Conservation (phyloP, 371 early-diverging fungal species). For the Haplosporangium sp. region DNA sequence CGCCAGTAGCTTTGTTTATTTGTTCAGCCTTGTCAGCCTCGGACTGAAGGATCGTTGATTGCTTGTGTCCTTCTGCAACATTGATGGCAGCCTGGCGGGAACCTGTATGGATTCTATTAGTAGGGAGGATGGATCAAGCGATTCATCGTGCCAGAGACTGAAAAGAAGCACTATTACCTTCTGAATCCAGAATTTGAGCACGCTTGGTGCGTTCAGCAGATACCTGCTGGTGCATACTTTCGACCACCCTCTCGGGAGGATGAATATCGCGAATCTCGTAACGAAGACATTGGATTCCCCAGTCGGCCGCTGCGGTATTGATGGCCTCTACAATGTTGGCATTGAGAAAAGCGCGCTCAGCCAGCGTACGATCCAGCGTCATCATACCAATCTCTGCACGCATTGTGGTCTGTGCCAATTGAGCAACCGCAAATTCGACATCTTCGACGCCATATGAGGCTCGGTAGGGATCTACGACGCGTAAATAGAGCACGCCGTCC, state of each 20-base stretch:
- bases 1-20: slow-evolving; percentile 89
- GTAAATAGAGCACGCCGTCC: slow-evolving; percentile 95
- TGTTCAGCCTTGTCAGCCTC: slow-evolving; percentile 89
- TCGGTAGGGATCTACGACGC: slow-evolving; percentile 93
- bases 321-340: slow-evolving; percentile 93
- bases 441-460: slow-evolving; percentile 96
- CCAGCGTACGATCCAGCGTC: slow-evolving; percentile 93
- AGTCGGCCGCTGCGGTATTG: slow-evolving; percentile 89
- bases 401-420: slow-evolving; percentile 97
- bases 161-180: slow-evolving; percentile 66
- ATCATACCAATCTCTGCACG: slow-evolving; percentile 97
- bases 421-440: slow-evolving; percentile 91
- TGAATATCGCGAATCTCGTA: slow-evolving; percentile 95
- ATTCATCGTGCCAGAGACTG: not conserved
- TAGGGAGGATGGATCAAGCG: not conserved
- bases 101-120: slow-evolving; percentile 44
- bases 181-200: slow-evolving; percentile 94
- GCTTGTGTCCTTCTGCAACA: slow-evolving; percentile 94
- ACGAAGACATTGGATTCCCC: slow-evolving; percentile 95
- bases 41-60: slow-evolving; percentile 89
- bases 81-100: slow-evolving; percentile 94
- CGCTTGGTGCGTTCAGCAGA: slow-evolving; percentile 95
- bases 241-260: slow-evolving; percentile 92
- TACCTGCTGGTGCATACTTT: slow-evolving; percentile 97
- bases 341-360: slow-evolving; percentile 92